A percentile compares a stretch with the other conserved stretches of the same genome.
phyloP scores from a whole-genome alignment of 2,329 filamentous ascomycete species.

The Aaosphaeria arxii region DNA sequence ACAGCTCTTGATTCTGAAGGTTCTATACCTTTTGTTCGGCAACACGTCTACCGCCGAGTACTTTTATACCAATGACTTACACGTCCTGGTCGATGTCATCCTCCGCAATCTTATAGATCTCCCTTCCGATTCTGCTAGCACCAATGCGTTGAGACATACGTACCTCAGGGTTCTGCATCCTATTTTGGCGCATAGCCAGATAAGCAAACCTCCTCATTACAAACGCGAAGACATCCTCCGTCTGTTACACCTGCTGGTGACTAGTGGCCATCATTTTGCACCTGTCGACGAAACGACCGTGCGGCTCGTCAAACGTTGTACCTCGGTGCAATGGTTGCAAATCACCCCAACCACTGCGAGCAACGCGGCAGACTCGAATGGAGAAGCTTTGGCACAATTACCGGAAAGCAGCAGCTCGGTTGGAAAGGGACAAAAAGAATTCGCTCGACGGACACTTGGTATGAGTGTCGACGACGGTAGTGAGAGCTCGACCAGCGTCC shows the following conservation, averaged over 20 bases:
- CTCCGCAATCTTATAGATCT: conserved; percentile 95
- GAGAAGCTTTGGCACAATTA: conserved; percentile 16
- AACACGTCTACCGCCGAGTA: conserved; percentile 91
- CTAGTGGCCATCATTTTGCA: conserved; percentile 70
- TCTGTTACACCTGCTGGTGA: conserved; percentile 67
- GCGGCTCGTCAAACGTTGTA: conserved; percentile 72
- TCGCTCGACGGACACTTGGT: conserved; percentile 36
- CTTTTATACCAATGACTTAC: conserved; percentile 96
- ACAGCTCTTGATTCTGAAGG: conserved; percentile 93
- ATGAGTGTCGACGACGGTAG: conserved; percentile 36
- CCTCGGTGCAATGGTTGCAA: conserved; percentile 66
- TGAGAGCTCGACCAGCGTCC: conserved; percentile 37
- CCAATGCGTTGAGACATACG: conserved; percentile 71
- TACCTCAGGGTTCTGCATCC: conserved; percentile 92
- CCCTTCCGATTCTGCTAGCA: conserved; percentile 66
- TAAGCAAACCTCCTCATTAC: conserved; percentile 83
- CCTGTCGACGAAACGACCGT: conserved; percentile 78
- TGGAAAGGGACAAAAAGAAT: conserved; percentile 34
- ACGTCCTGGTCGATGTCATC: conserved; percentile 91
- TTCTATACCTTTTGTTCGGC: conserved; percentile 92
- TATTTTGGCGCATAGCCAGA: conserved; percentile 84
- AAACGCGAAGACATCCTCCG: conserved; percentile 81
- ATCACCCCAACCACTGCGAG: conserved; percentile 15
- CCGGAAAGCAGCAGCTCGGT: conserved; percentile 11
- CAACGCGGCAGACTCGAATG: conserved; percentile 15